Evolutionary conservation across 2,329 filamentous ascomycete species (phyloP), one percentile per base, ranked within the genome.

Genomic region (Aphanoascus verrucosus): DNA sequence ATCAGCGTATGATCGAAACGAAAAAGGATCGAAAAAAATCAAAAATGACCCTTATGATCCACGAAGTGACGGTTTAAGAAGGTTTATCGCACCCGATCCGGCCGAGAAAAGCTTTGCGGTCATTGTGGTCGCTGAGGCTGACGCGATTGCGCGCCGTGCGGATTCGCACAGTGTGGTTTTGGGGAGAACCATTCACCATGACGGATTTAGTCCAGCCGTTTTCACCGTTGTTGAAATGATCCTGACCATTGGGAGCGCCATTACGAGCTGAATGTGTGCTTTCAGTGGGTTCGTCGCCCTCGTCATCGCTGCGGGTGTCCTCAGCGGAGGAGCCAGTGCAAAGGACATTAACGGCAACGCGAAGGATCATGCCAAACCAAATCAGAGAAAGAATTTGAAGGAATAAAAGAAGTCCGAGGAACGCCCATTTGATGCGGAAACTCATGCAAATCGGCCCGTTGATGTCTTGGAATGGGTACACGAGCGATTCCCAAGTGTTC

Each of bases 311-410:
- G 53, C 93, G 82, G 15, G 82, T 79, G 64, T 98, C 93, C 58
- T 96, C 89, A 4, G 91, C 89, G 32, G 81, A 76, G 37, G 77
- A 80, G 32, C 91, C 90, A 15, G 64, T 66, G 49, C 77, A 79
- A 35, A 97, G 66, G 5, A 97, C 89, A 57, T 84, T 83, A 57
- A 85, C 77, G 19, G 89, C 89, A 1, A 98, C 86, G 54, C 83
- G 81, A 38, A 90, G 70, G 60, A 97, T 95, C 82, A 95, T 86
- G 57, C 76, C 77, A 64, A 97, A 94, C 93, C 93, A 97, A 57
- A 86, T 77, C 35, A 94, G 73, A 32, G 86, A 89, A 51, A 98
- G 78, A 19, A 77, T 74, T 69, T 97, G 89, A 19, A 98, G 76
- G 37, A 84, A 78, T 11, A 94, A 74, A 2, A 98, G 80, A 38